Base-by-base conservation (phyloP, 495 filamentous ascomycete genomes). In the Neurospora sp. region DNA sequence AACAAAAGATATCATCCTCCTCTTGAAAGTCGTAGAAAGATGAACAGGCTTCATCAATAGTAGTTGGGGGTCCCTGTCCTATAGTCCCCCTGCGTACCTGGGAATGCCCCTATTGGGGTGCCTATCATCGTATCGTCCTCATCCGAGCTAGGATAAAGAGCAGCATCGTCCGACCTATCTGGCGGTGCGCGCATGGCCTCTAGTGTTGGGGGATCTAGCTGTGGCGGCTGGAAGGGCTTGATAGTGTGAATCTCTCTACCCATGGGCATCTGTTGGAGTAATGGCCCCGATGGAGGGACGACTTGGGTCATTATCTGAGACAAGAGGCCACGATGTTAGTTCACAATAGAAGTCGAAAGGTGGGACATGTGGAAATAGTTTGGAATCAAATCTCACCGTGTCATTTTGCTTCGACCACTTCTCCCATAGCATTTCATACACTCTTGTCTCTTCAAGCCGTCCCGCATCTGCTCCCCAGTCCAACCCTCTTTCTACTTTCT, bases 391-490 rank as follows among this genome's bases (percentile, higher is more conserved):
- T 86, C 91, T 83, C 79, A 97, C 93, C 16, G 92, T 96, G 82
- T 97, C 93, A 80, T 99, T 99, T 83, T 92, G 89, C 82, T 93
- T 93, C 39, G 86, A 87, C 96, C 96, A 99, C 79, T 97, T 97
- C 68, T 84, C 85, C 78, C 97, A 91, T 71, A 99, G 80, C 89
- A 92, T 93, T 74, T 94, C 90, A 73, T 97, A 85, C 1, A 97
- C 92, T 68, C 92, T 84, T n/a, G 86, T 87, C 81, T 99, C 96
- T 77, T 98, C 96, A 22, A 91, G 79, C 74, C 86, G 88, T 0
- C 96, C 96, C 0, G 91, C 96, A 82, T 97, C 93, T 68, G 90
- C 84, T 0, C 95, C 94, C 86, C 94, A 93, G 68, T 89, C 87
- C 40, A 87, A 78, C 20, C 89, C 90, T 75, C 86, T 92, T 73